Evolutionary conservation across 129 eudicot genomes (phyloP).

Genomic region (Chrysanthemum makinoi): DNA sequence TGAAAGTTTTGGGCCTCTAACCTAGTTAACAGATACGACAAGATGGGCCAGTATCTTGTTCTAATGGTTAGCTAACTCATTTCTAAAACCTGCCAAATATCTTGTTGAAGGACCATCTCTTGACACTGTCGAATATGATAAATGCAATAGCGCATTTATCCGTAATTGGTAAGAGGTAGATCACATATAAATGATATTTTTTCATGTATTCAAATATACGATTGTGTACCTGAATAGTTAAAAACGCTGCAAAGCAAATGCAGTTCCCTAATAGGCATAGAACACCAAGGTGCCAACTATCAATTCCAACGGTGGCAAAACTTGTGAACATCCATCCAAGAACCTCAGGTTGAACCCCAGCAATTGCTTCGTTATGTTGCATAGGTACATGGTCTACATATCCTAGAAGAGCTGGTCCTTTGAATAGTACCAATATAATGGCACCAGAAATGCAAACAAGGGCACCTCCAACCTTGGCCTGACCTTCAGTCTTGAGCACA

Average conservation of each 20-base stretch:
- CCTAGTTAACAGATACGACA: too few species aligned
- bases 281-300: slow-evolving; percentile 84
- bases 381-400: slow-evolving; percentile 32
- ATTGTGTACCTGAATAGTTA: slow-evolving; percentile 75
- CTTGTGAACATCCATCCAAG: slow-evolving; percentile 68
- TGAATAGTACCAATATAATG: slow-evolving; percentile 76
- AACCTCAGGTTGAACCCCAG: slow-evolving; percentile 74
- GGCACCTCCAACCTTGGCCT: slow-evolving; percentile 88
- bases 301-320: slow-evolving; percentile 58
- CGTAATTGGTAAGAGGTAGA: slow-evolving; percentile 6
- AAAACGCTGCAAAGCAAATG: slow-evolving; percentile 89
- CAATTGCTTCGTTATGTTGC: slow-evolving; percentile 45
- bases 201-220: slow-evolving; percentile 11
- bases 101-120: slow-evolving; percentile 1
- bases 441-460: slow-evolving; percentile 91
- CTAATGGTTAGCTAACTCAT: slow-evolving; percentile 1
- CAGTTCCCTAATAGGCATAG: slow-evolving; percentile 91
- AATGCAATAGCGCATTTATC: not conserved
- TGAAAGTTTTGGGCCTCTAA: too few species aligned
- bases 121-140: not conserved
- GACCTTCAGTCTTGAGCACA: slow-evolving; percentile 71
- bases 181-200: not conserved
- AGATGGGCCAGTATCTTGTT: too few species aligned
- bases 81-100: slow-evolving; percentile 2
- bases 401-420: slow-evolving; percentile 87